A percentile compares a stretch with the other conserved stretches of the same genome.
Evolutionary conservation across 2,329 filamentous ascomycete species (phyloP).

Genomic region (Penicillium janthinellum): DNA sequence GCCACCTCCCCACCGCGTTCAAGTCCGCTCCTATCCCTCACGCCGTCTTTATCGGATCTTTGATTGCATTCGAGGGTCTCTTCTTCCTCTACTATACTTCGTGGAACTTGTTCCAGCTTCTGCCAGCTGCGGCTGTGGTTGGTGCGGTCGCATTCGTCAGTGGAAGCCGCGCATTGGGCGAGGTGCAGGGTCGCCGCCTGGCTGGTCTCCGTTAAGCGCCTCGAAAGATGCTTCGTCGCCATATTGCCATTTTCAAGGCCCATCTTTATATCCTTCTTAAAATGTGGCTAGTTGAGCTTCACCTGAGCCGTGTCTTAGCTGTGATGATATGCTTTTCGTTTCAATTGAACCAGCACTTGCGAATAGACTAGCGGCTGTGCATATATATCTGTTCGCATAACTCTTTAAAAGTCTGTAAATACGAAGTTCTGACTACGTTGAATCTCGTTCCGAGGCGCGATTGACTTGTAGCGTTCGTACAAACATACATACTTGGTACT

Average conservation of each 20-base stretch:
- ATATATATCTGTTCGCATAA: not conserved
- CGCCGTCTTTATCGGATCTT: conserved; percentile 79
- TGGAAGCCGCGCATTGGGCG: conserved; percentile 84
- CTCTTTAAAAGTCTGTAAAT: not conserved
- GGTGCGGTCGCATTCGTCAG: conserved; percentile 76
- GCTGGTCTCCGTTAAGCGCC: conserved; percentile 64
- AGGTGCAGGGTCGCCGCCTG: conserved; percentile 86
- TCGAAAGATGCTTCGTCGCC: not conserved
- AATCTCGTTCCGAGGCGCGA: too few species aligned
- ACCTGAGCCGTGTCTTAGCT: conserved; percentile 22
- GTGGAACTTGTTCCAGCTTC: conserved; percentile 89
- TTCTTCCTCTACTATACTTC: conserved; percentile 93
- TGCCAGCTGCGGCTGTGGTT: conserved; percentile 71
- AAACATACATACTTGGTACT: not conserved
- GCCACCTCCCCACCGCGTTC: conserved; percentile 75
- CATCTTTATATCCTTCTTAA: not conserved
- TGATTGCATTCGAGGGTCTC: conserved; percentile 83
- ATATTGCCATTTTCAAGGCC: not conserved
- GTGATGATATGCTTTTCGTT: conserved; percentile 16
- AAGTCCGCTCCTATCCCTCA: conserved; percentile 78
- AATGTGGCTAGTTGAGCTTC: not conserved
- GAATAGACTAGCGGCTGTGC: not conserved
- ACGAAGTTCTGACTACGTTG: not conserved
- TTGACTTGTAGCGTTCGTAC: not conserved
- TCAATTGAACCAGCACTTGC: conserved; percentile 1